Evolutionary conservation across 768 basidiomycete genomes (phyloP), one percentile per base, ranked within the genome.

Genomic region (Termitomyces titanicus): DNA sequence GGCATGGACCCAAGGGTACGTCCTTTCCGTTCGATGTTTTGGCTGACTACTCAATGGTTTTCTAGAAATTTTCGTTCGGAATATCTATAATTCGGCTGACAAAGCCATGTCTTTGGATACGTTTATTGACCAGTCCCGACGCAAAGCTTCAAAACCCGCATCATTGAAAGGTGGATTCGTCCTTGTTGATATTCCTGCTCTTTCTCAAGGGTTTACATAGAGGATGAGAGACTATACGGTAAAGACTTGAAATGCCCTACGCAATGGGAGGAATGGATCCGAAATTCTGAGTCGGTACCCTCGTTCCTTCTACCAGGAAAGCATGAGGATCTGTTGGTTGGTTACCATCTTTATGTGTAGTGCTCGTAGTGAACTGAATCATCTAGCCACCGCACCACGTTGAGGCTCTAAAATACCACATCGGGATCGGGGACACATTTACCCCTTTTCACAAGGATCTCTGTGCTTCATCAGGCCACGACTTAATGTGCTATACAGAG

Each of bases 371-470:
- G n/a, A n/a, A 10, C 54, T 18, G 11, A 18, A 25, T 17, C n/a
- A n/a, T 37, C 5, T 44, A 89, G 88, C 74, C 74, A 42, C 51
- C 49, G 18, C 25, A 17, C 31, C 72, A 72, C 25, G 82, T 90
- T 2, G 86, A 92, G 63, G 91, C 89, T 0, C 71, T 94, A 4
- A 92, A 93, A 89, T 91, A 87, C 63, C 94, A 94, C 62, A 69
- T 92, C 6, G 92, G 92, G 7, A 74, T 87, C 53, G 88, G 87
- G 0, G 91, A 89, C 57, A 93, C 92, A 0, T 92, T 83, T 66
- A 94, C 92, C 0, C 86, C 91, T 1, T 87, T 82, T 53, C 92
- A 94, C 65, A 93, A 92, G 65, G 91, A 94, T 69, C 77, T 86
- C 0, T 94, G 91, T 61, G 89, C 82, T 1, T 92, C 89, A 4